Conservation (phyloP, 164 flowering plant species). For the Pachysandra terminalis region DNA sequence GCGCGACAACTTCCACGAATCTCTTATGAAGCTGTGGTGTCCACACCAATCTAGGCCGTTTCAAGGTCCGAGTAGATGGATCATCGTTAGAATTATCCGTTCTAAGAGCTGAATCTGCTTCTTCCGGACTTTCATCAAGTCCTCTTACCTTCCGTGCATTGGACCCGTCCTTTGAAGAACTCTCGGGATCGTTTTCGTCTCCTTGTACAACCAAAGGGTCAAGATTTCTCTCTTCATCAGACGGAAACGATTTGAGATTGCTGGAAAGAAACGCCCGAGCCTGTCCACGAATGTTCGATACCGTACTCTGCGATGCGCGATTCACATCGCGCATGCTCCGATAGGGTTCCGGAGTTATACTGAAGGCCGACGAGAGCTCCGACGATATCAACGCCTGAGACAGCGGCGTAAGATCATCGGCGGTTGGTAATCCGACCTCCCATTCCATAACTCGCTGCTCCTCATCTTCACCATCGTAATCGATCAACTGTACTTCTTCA, state of each 20-base stretch:
- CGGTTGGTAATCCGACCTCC: constrained; percentile 71
- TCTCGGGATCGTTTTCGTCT: constrained; percentile 27
- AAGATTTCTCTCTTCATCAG: constrained; percentile 13
- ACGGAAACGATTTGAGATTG: constrained; percentile 29
- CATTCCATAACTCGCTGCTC: constrained; percentile 57
- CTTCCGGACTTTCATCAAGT: constrained; percentile 37
- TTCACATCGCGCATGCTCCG: constrained; percentile 54
- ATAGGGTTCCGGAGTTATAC: constrained; percentile 56
- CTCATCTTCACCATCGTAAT: constrained; percentile 36
- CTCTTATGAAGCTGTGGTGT: constrained; percentile 24
- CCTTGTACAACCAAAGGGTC: constrained; percentile 21
- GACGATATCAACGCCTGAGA: constrained; percentile 62
- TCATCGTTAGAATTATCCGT: constrained; percentile 35
- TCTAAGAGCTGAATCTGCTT: constrained; percentile 41
- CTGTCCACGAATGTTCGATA: constrained; percentile 41
- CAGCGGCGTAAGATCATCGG: constrained; percentile 64
- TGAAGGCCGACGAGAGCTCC: constrained; percentile 78
- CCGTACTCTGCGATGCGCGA: constrained; percentile 60
- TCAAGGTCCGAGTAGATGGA: constrained; percentile 7
- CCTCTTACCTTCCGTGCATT: constrained; percentile 41
- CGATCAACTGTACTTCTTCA: constrained; percentile 43
- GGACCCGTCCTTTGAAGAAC: constrained; percentile 17
- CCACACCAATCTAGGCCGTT: constrained; percentile 20
- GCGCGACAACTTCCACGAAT: constrained; percentile 21
- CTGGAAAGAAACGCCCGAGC: constrained; percentile 15